Base-by-base conservation (phyloP, 2,329 filamentous ascomycete genomes). In the Seiridium cupressi region DNA sequence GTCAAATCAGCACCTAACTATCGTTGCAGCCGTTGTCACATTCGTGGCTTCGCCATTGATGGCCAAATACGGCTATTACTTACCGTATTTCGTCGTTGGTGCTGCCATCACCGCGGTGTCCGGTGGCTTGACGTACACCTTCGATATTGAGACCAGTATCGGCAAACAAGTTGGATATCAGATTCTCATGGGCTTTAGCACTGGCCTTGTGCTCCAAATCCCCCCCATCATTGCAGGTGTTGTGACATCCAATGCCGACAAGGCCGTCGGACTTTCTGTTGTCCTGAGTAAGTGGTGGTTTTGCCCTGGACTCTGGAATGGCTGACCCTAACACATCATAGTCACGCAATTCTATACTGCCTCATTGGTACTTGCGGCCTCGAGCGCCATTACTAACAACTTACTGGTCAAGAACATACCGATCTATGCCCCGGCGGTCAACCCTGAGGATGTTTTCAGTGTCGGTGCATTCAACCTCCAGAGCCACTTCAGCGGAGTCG, bases 51-150 rank as follows among this genome's bases (percentile, higher is more conserved):
- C 38, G 7, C 38, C 38, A 13, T 7, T 7, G 6, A 70, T 77
- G 18, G 66, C 72, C 2, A 70, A 65, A 38, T 66, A 76, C 32
- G 79, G 80, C 18, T 79, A 78, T 65, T 82, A 81, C 63, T 75
- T 75, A 11, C 79, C 78, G 2, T 71, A 77, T 58, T 73, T 79
- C 68, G 66, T 81, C 38, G 35, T 73, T 11, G 77, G 77, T 53
- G 70, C 72, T 44, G 64, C 67, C 10, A 55, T 79, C 18, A 64
- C 73, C 58, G 67, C 71, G 2, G 64, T 79, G 44, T 79, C 77
- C 11, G 70, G 74, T 4, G 79, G 77, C 26, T 72, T 81, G 4
- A 69, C 81, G 56, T 76, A 74, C 3, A 79, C 77, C 1, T 72
- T 80, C 44, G 63, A 74, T 54, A 61, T 76, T 31, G 66, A 72